Evolutionary conservation across 139 green algal species (phyloP), one percentile per base, ranked within the genome.

Genomic region (Edaphochlamys debaryana): DNA sequence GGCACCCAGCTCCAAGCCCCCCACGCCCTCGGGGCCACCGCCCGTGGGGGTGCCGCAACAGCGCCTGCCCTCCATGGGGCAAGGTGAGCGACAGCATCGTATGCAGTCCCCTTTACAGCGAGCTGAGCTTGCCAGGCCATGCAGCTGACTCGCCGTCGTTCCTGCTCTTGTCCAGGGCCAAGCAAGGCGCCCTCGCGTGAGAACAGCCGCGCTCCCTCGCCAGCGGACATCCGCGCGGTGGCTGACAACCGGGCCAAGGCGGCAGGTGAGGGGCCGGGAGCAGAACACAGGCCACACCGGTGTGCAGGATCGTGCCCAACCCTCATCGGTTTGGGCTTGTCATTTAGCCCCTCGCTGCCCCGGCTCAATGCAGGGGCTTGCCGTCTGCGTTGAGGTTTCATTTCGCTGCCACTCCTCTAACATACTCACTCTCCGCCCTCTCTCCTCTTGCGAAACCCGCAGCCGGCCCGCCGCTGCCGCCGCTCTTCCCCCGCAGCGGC

Each of bases 131-230:
- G 20, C 17, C 15, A 62, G 52, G 15, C 20, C 52, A 15, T 30
- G 52, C 4, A 62, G 25, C 23, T 63, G 56, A n/a, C 23, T 25
- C 1, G 3, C 6, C 25, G 56, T 63, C 23, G 56, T 7, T 7
- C 1, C 56, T 32, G 6, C 23, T 29, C 56, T 25, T n/a, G 4
- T 25, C 56, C 56, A n/a, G 25, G 56, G 23, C 11, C 45, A 1
- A 60, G 60, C 4, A 71, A 36, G 42, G 22, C 75, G 6, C 63
- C 76, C 2, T 74, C 76, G n/a, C 76, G 76, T 3, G 76, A 82
- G n/a, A 29, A 52, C n/a, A 82, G 76, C 76, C 76, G 76, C 11
- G 62, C 62, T 32, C 76, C 76, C 17, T 82, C 76, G 20, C 76
- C 76, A 0, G 52, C 34, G 13, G 76, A 82, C 22, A 7, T 73